Conservation (phyloP, 1,139 yeast species). For the Zygotorulaspora mrakii region DNA sequence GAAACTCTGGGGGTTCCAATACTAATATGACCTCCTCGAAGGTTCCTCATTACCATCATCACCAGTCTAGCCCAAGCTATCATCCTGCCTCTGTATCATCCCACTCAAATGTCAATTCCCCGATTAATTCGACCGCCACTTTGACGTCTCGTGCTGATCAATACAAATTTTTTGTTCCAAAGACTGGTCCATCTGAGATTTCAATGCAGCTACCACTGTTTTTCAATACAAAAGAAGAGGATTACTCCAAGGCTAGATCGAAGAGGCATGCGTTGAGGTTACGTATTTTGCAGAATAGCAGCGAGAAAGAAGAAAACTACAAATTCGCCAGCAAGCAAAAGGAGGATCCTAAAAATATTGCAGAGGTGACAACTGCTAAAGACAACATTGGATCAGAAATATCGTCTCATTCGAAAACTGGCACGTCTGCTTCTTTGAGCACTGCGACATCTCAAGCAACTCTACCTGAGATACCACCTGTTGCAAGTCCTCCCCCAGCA, state of each 20-base stretch:
- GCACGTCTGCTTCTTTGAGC: too few species aligned
- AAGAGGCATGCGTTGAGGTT: conserved; percentile 24
- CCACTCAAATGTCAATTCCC: conserved; percentile 9
- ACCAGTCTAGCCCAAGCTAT: conserved; percentile 18
- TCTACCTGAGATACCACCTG: too few species aligned
- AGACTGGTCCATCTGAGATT: conserved; percentile 21
- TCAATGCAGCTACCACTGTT: conserved; percentile 30
- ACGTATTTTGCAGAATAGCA: conserved; percentile 9
- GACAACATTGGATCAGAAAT: too few species aligned
- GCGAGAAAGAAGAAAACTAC: not conserved
- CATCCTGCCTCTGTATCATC: conserved; percentile 15
- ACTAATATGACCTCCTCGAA: conserved; percentile 13
- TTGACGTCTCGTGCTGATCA: conserved; percentile 24
- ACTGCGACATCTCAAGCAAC: too few species aligned
- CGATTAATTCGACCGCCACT: conserved; percentile 5
- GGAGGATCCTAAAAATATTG: too few species aligned
- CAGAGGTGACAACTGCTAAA: too few species aligned
- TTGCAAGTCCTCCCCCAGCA: conserved; percentile 3
- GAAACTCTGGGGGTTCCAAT: conserved; percentile 18
- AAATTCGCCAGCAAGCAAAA: too few species aligned
- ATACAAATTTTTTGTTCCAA: conserved; percentile 34
- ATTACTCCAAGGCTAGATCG: conserved; percentile 27
- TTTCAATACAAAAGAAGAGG: conserved; percentile 31
- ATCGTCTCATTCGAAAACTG: too few species aligned
- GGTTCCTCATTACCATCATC: conserved; percentile 17